These are phyloP conservation scores for Jamesozyma spencerorum DNA, from an alignment of 805 yeast species.

Conservation along the genomic window DNA sequence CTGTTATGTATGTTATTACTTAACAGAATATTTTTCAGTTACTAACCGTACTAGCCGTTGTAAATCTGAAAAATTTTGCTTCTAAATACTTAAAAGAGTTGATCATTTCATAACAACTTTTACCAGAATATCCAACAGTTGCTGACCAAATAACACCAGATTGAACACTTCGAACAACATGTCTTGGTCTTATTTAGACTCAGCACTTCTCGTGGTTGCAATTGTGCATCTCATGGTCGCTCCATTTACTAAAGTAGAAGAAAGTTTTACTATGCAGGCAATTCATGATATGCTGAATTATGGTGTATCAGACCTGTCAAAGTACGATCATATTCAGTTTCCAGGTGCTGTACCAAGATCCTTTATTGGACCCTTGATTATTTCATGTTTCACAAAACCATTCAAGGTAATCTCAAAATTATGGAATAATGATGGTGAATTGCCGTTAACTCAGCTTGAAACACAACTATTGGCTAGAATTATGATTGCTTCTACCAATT, in stretches of 20 bases:
- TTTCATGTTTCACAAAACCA: slow-evolving; percentile 41
- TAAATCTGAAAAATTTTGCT: too few species aligned
- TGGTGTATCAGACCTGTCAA: slow-evolving; percentile 38
- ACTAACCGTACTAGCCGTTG: not conserved
- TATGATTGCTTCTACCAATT: slow-evolving; percentile 55
- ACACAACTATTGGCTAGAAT: slow-evolving; percentile 50
- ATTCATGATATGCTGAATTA: slow-evolving; percentile 66
- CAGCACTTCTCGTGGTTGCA: slow-evolving; percentile 38
- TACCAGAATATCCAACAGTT: too few species aligned
- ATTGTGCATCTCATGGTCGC: slow-evolving; percentile 44
- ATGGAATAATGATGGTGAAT: slow-evolving; percentile 5
- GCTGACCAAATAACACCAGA: too few species aligned
- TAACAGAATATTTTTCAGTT: not conserved
- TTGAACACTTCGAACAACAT: slow-evolving; percentile 4
- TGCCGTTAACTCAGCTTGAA: slow-evolving; percentile 35
- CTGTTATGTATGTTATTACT: too few species aligned
- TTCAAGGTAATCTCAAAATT: slow-evolving; percentile 12
- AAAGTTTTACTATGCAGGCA: slow-evolving; percentile 86
- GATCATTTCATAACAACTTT: too few species aligned
- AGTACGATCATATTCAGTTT: slow-evolving; percentile 66
- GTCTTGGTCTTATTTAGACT: slow-evolving; percentile 22
- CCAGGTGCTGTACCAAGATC: slow-evolving; percentile 90
- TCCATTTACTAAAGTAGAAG: slow-evolving; percentile 90
- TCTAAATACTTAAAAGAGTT: too few species aligned
- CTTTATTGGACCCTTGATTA: slow-evolving; percentile 57